These are phyloP conservation scores for Paramecium sexaurelia DNA, from an alignment of 73 alveolate species.

Conservation along the genomic window DNA sequence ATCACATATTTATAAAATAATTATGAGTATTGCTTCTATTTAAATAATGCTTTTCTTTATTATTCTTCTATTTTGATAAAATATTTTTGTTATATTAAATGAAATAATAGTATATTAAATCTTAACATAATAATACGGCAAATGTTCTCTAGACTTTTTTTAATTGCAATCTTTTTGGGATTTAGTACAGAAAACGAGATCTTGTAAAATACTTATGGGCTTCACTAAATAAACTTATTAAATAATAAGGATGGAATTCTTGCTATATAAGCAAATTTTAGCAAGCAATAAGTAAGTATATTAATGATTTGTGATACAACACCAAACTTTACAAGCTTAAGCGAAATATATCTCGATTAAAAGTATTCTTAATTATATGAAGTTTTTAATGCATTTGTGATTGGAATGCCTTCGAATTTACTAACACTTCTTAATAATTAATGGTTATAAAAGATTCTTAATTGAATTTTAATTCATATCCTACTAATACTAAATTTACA, in stretches of 20 bases:
- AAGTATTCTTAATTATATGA: not conserved
- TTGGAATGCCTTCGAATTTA: constrained; percentile 10
- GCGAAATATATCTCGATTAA: not conserved
- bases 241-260: not conserved
- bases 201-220: not conserved
- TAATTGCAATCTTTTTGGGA: not conserved
- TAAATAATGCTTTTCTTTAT: not conserved
- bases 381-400: constrained; percentile 1
- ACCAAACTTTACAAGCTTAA: not conserved
- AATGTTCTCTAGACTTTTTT: not conserved
- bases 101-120: not conserved
- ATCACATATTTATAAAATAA: not conserved
- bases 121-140: not conserved
- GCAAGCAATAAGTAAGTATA: not conserved
- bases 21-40: not conserved
- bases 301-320: constrained; percentile 8
- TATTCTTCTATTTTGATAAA: not conserved
- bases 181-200: not conserved
- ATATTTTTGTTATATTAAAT: not conserved
- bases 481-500: constrained; percentile 1
- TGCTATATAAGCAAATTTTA: not conserved
- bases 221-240: not conserved
- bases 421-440: not conserved
- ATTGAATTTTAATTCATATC: not conserved
- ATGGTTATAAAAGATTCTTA: not conserved